Conservation (phyloP, 805 yeast genomes). For the Huiozyma naganishii region DNA sequence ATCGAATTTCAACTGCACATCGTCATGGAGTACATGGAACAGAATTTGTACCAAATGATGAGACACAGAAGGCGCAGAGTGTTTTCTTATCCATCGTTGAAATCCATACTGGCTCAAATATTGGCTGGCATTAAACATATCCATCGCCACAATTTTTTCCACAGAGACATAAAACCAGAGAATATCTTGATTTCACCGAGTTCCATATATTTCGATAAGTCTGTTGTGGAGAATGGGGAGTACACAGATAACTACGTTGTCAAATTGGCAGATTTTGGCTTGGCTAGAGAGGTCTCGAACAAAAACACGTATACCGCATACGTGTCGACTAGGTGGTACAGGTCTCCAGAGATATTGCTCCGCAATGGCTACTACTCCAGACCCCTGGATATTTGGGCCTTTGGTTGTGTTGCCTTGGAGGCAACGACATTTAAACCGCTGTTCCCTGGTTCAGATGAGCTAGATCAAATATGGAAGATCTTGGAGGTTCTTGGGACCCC, state of each 20-base stretch:
- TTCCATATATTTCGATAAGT: slow-evolving; percentile 38
- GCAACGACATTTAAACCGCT: slow-evolving; percentile 63
- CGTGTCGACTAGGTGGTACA: slow-evolving; percentile 78
- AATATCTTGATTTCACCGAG: slow-evolving; percentile 66
- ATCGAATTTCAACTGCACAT: slow-evolving; percentile 53
- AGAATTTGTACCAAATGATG: slow-evolving; percentile 70
- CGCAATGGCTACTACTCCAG: slow-evolving; percentile 51
- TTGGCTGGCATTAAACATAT: slow-evolving; percentile 74
- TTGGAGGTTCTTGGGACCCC: slow-evolving; percentile 71
- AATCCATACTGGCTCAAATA: slow-evolving; percentile 60
- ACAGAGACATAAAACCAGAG: slow-evolving; percentile 91
- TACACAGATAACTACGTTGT: slow-evolving; percentile 41
- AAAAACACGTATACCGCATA: slow-evolving; percentile 56
- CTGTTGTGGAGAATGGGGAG: slow-evolving; percentile 17
- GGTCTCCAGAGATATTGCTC: slow-evolving; percentile 71
- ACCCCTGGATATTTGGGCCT: slow-evolving; percentile 81
- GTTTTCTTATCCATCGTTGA: slow-evolving; percentile 49
- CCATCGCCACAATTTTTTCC: slow-evolving; percentile 50
- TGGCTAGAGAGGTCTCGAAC: slow-evolving; percentile 52
- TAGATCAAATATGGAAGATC: slow-evolving; percentile 68
- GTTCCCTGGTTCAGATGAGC: slow-evolving; percentile 72
- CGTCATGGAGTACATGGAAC: slow-evolving; percentile 83
- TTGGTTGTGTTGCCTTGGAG: slow-evolving; percentile 70
- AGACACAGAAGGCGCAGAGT: slow-evolving; percentile 42
- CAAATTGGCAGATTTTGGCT: slow-evolving; percentile 72